phyloP scores from a whole-genome alignment of 1,284 basidiomycete species.

The Ustilago curta region DNA sequence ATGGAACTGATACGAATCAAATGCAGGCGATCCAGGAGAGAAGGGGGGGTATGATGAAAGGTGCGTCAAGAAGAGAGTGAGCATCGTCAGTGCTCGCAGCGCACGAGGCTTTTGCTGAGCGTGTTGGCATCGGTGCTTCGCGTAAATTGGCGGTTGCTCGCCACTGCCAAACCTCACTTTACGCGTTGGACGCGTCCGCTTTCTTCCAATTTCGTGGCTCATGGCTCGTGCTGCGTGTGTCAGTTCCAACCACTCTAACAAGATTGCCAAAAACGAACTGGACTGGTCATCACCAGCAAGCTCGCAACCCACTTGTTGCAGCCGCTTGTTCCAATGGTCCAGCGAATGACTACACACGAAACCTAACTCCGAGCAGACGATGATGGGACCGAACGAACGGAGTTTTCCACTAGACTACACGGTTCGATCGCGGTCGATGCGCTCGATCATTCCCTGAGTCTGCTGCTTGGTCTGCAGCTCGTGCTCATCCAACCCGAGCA shows the following conservation, averaged over 20 bases:
- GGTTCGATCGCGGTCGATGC: conserved; percentile 38
- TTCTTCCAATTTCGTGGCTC: conserved; percentile 16
- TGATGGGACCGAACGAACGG: no score
- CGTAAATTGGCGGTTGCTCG: conserved; percentile 26
- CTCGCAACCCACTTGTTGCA: neutral
- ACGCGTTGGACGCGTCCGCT: conserved; percentile 36
- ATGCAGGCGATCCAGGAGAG: neutral
- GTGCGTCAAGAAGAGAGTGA: no score
- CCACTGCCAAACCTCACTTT: conserved; percentile 19
- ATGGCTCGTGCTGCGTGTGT: conserved; percentile 8
- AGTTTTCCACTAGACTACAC: conserved; percentile 10
- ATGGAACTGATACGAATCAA: neutral
- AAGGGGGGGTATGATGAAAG: conserved; percentile 1
- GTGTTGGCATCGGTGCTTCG: conserved; percentile 4
- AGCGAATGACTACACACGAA: neutral
- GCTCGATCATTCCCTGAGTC: conserved; percentile 36
- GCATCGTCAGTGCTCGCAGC: neutral
- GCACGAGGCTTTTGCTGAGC: neutral
- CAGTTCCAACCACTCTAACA: neutral
- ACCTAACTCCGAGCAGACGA: neutral
- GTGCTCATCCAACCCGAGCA: conserved; percentile 42
- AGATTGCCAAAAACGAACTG: neutral
- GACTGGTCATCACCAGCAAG: neutral
- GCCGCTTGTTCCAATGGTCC: neutral
- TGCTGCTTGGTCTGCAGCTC: conserved; percentile 37